Conservation (phyloP, 129 eudicot genomes). For the Flaveria linearis region DNA sequence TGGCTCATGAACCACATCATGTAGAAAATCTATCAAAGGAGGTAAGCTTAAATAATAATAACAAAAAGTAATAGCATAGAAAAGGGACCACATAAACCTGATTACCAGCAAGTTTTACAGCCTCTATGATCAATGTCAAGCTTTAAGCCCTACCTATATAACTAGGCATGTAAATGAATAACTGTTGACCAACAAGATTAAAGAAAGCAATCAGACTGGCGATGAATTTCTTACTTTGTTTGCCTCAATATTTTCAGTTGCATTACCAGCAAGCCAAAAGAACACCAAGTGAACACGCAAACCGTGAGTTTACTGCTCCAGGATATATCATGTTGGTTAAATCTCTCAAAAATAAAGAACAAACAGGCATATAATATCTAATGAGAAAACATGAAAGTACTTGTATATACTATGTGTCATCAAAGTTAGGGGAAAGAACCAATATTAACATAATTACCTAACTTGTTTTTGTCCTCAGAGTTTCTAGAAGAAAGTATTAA, state of each 20-base stretch:
- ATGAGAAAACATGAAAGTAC: neutral
- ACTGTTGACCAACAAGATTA: neutral
- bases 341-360: constrained; percentile 42
- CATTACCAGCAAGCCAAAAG: constrained; percentile 84
- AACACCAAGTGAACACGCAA: constrained; percentile 91
- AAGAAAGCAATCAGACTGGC: no score
- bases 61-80: neutral
- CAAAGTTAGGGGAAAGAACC: no score
- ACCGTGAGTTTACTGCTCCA: constrained; percentile 87
- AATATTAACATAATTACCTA: no score
- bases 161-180: constrained; percentile 5
- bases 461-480: no score
- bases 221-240: no score
- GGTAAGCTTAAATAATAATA: neutral
- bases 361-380: neutral
- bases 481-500: no score
- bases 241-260: constrained; percentile 35
- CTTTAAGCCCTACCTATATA: constrained; percentile 70
- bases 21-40: constrained; percentile 59
- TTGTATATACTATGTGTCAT: no score
- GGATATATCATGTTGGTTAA: constrained; percentile 68
- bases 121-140: constrained; percentile 64
- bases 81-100: constrained; percentile 23
- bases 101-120: constrained; percentile 78
- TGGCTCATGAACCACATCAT: constrained; percentile 80